Base-by-base conservation (phyloP, 73 alveolate genomes). In the Tetrahymena borealis region DNA sequence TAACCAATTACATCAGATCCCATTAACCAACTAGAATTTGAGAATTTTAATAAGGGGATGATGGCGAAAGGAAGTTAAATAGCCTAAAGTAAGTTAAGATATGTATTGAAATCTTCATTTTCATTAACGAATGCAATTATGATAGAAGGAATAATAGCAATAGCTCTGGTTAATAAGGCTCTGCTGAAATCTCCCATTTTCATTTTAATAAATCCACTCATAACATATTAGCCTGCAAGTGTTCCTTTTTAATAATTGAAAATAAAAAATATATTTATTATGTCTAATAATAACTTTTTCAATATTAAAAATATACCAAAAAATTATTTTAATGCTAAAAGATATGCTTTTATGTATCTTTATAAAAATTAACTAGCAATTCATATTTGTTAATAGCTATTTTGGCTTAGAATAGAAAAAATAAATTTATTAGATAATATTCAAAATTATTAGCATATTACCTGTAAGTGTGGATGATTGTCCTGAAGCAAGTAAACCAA, bases 401-500 rank as follows among this genome's bases (percentile, higher is more conserved):
- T n/a, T n/a, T n/a, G n/a, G n/a, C n/a, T n/a, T n/a, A n/a, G n/a
- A n/a, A n/a, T n/a, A n/a, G n/a, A n/a, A n/a, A n/a, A n/a, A n/a
- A n/a, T n/a, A n/a, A n/a, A n/a, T n/a, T n/a, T n/a, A n/a, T n/a
- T n/a, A n/a, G n/a, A n/a, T n/a, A n/a, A n/a, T n/a, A 60, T 60
- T 7, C 20, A 60, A 43, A 18, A 60, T 60, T 60, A n/a, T n/a
- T n/a, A n/a, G n/a, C n/a, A n/a, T n/a, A n/a, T n/a, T 60, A 60
- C 85, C 85, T 60, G 98, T 96, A 97, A 96, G 96, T 33, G 98
- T 96, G 41, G 98, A 95, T 35, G 96, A 91, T 94, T 96, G 97
- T 1, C 98, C 98, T 4, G 98, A 97, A n/a, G 98, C 98, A 39
- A 96, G 91, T 37, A 96, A 91, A 4, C 98, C 98, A 39, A 96